phyloP scores from a whole-genome alignment of 345 rosid genomes.

The Linum usitatissimum region DNA sequence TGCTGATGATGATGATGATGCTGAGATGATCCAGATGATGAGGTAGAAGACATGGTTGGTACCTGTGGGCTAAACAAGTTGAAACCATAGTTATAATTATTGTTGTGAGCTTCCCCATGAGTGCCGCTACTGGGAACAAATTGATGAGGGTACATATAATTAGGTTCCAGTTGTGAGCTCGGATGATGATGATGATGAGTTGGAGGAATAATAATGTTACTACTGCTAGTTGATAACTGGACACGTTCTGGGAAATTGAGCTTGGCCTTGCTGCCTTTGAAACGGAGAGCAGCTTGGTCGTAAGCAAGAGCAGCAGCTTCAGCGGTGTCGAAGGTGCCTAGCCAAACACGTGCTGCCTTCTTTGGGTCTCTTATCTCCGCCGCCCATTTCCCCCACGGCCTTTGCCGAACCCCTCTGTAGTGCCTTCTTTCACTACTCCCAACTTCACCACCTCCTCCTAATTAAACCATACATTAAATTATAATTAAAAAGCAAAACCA shows the following conservation, averaged over 20 bases:
- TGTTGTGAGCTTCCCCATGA: too few relatives aligned
- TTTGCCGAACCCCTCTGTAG: constrained; percentile 46
- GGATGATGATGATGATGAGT: not conserved
- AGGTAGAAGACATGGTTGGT: not conserved
- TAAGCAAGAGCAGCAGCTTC: constrained; percentile 74
- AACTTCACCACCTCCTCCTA: constrained; percentile 14
- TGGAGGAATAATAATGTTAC: not conserved
- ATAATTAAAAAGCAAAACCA: too few relatives aligned
- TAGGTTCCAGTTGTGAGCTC: not conserved
- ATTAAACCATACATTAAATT: too few relatives aligned
- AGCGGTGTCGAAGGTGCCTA: constrained; percentile 70
- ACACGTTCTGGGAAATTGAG: constrained; percentile 80
- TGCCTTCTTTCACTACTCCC: constrained; percentile 21
- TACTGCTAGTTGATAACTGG: constrained; percentile 17
- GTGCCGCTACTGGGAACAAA: not conserved
- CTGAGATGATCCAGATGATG: not conserved
- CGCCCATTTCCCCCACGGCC: constrained; percentile 55
- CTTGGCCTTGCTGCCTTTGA: constrained; percentile 79
- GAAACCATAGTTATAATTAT: not conserved
- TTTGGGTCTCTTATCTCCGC: constrained; percentile 46
- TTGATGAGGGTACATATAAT: not conserved
- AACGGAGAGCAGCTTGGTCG: constrained; percentile 72
- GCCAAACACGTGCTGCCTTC: constrained; percentile 49
- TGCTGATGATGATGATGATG: not conserved
- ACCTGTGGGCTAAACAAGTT: not conserved